phyloP scores from a whole-genome alignment of 2,329 filamentous ascomycete genomes.

The Penicillium frequentans region DNA sequence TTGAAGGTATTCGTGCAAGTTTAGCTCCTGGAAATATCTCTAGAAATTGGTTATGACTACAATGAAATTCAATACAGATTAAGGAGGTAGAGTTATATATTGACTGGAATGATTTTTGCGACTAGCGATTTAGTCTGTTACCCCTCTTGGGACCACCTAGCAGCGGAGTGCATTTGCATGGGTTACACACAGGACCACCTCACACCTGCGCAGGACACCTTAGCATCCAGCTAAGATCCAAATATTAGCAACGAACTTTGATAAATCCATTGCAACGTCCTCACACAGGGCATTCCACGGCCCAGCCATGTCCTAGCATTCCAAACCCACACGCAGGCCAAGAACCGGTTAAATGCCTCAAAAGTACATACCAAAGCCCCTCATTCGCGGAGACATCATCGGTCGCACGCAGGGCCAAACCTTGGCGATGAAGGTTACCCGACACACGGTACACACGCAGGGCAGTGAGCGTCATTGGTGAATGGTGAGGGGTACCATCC shows the following conservation, averaged over 20 bases:
- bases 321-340: background rate
- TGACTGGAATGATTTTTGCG: no score
- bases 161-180: no score
- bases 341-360: background rate
- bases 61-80: no score
- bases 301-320: conserved; percentile 4
- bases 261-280: background rate
- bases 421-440: background rate
- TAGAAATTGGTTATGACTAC: no score
- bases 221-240: no score
- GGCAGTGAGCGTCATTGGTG: conserved; percentile 4
- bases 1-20: background rate
- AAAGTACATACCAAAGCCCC: background rate
- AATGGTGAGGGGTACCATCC: background rate
- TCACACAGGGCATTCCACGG: conserved; percentile 12
- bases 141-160: no score
- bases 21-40: no score
- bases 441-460: conserved; percentile 4
- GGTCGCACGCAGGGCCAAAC: conserved; percentile 4
- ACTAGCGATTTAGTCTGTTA: no score
- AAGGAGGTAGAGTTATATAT: no score
- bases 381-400: background rate
- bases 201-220: background rate
- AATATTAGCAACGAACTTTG: background rate
- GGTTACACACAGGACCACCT: conserved; percentile 1